Conservation (phyloP, 768 basidiomycete genomes). For the Tricholoma flavovirens region DNA sequence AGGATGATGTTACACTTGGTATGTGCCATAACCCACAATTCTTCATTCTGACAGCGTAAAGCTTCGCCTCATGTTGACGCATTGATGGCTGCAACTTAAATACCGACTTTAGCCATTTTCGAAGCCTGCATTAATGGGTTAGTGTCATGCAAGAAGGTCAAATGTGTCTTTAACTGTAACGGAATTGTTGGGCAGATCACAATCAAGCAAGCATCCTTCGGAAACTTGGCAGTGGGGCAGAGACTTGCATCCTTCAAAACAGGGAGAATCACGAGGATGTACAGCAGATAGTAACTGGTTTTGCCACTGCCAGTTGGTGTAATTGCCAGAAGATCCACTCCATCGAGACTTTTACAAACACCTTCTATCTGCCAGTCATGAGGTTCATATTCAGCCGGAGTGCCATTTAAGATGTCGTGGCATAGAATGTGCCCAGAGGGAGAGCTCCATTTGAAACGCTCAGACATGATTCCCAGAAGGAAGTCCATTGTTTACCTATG, state of each 20-base stretch:
- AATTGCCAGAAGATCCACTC: background rate
- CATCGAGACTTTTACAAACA: background rate
- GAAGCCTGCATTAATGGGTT: background rate
- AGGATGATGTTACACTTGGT: background rate
- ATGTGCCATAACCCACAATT: background rate
- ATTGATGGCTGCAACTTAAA: background rate
- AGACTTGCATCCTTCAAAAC: too few species aligned
- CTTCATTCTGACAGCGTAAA: background rate
- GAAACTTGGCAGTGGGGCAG: background rate
- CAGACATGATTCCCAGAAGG: too few species aligned
- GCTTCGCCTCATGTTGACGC: background rate
- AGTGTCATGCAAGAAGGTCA: background rate
- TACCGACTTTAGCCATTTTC: background rate
- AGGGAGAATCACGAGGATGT: too few species aligned
- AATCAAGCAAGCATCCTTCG: background rate
- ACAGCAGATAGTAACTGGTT: too few species aligned
- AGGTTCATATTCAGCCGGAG: background rate
- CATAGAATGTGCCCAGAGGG: background rate
- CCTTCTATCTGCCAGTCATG: background rate
- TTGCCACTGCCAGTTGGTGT: too few species aligned
- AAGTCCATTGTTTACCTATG: too few species aligned
- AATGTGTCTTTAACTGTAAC: background rate
- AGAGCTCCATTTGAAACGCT: conserved; percentile 10
- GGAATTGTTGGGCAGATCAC: background rate
- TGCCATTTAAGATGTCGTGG: background rate